Conservation (phyloP, 371 early-diverging fungal genomes). For the Mortierella sp. region DNA sequence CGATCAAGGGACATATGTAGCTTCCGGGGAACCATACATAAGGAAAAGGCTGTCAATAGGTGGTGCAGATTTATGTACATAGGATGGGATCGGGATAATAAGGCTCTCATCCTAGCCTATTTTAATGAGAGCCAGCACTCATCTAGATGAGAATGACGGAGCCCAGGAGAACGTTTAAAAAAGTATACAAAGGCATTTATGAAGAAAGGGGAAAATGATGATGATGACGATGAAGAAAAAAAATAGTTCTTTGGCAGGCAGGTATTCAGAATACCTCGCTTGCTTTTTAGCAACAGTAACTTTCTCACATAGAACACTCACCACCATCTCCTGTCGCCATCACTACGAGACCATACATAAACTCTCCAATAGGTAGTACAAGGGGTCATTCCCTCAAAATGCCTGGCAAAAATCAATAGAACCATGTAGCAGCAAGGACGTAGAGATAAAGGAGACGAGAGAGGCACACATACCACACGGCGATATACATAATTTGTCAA, state of each 20-base stretch:
- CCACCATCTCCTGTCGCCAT: too few relatives aligned
- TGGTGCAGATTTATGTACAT: not conserved
- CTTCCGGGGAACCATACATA: too few relatives aligned
- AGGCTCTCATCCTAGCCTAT: not conserved
- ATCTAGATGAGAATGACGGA: not conserved
- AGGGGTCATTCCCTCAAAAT: not conserved
- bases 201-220: not conserved
- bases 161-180: not conserved
- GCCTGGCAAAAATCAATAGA: not conserved
- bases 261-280: not conserved
- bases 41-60: too few relatives aligned
- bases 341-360: not conserved
- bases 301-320: too few relatives aligned
- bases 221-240: not conserved
- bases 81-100: not conserved
- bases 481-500: not conserved
- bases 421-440: not conserved
- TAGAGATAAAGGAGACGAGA: not conserved
- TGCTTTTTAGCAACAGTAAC: too few relatives aligned
- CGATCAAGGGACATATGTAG: too few relatives aligned
- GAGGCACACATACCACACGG: not conserved
- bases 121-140: not conserved
- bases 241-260: not conserved
- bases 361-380: not conserved
- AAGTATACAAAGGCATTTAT: not conserved